Evolutionary conservation across 176 grass and related monocot species (phyloP).

Genomic region (Hyparrhenia diplandra): DNA sequence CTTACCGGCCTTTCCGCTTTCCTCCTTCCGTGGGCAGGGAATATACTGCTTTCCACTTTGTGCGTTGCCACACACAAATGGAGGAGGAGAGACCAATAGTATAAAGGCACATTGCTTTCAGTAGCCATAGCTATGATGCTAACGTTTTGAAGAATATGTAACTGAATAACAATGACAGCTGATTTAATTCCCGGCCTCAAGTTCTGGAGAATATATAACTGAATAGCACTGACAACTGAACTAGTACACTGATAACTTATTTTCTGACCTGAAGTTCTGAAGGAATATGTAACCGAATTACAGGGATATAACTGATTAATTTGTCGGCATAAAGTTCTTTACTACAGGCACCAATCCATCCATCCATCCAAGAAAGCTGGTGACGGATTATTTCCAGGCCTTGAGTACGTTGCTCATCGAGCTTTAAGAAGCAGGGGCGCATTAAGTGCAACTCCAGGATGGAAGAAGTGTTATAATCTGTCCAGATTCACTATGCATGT

Average conservation of each 20-base stretch:
- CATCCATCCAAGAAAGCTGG: too few relatives aligned
- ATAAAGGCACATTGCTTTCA: slow-evolving; percentile 30
- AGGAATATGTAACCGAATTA: not conserved
- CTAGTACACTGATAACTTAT: not conserved
- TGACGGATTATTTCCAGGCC: too few relatives aligned
- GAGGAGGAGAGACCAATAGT: too few relatives aligned
- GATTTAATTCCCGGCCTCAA: not conserved
- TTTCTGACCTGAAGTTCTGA: not conserved
- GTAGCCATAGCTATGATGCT: not conserved
- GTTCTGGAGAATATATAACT: not conserved
- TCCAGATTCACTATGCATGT: too few relatives aligned
- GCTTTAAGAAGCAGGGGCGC: too few relatives aligned
- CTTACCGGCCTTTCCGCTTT: not conserved
- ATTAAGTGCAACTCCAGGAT: too few relatives aligned
- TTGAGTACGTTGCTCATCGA: too few relatives aligned
- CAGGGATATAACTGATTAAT: not conserved
- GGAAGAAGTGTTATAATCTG: too few relatives aligned
- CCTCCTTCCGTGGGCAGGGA: not conserved
- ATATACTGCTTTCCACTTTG: not conserved
- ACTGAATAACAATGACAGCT: not conserved
- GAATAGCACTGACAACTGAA: too few relatives aligned
- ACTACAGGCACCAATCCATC: too few relatives aligned
- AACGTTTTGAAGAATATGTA: slow-evolving; percentile 12
- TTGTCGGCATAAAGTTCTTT: not conserved
- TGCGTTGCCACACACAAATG: slow-evolving; percentile 8